Evolutionary conservation across 2,329 filamentous ascomycete genomes (phyloP).

Genomic region (Venturiaceae sp.): DNA sequence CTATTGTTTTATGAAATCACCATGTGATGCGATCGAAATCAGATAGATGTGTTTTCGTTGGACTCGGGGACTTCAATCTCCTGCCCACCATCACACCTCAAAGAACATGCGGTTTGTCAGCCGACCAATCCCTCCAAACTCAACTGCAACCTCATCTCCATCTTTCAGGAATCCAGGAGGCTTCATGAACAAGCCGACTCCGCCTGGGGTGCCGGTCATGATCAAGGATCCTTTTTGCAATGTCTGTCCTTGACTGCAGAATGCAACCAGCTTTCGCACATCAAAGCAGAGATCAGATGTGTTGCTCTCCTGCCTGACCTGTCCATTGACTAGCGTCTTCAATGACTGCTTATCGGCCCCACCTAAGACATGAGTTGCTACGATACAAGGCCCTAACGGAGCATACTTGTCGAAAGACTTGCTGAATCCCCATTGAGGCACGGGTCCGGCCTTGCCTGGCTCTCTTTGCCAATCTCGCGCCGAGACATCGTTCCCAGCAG

Average conservation of each 20-base stretch:
- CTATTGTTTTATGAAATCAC: too few relatives aligned
- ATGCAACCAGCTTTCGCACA: conserved; percentile 34
- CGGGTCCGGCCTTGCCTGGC: not conserved
- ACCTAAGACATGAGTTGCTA: too few relatives aligned
- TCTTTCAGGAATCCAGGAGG: conserved; percentile 61
- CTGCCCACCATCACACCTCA: too few relatives aligned
- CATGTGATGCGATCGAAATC: too few relatives aligned
- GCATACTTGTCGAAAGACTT: conserved; percentile 49
- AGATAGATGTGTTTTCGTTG: too few relatives aligned
- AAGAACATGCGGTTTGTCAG: too few relatives aligned
- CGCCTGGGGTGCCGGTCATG: conserved; percentile 50
- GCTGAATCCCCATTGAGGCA: conserved; percentile 48
- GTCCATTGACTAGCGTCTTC: conserved; percentile 37
- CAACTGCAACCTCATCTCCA: conserved; percentile 60
- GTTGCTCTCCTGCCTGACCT: conserved; percentile 36
- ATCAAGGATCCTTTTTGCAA: conserved; percentile 38
- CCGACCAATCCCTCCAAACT: conserved; percentile 58
- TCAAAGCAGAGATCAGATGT: conserved; percentile 40
- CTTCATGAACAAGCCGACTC: conserved; percentile 60
- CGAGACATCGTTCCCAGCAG: conserved; percentile 68
- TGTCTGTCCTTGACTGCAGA: conserved; percentile 34
- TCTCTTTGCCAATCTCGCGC: conserved; percentile 55
- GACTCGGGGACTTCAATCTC: too few relatives aligned
- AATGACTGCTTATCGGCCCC: conserved; percentile 35
- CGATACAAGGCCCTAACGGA: conserved; percentile 44